phyloP scores from a whole-genome alignment of 2,329 filamentous ascomycete genomes.

The Capronia epimyces region DNA sequence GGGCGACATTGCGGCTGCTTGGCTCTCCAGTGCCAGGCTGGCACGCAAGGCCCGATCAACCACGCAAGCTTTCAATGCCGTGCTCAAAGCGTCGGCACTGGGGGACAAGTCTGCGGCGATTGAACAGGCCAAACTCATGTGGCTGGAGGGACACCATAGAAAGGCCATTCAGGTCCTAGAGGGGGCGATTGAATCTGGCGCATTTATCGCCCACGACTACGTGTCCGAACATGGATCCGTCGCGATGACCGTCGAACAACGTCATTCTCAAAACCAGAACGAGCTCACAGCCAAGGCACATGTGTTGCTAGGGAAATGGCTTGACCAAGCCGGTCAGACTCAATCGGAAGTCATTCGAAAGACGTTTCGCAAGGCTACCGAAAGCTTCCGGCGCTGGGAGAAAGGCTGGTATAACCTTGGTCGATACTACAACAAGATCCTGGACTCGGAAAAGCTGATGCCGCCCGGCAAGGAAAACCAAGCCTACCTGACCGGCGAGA shows the following conservation, averaged over 20 bases:
- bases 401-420: constrained; percentile 97
- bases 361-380: constrained; percentile 71
- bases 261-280: constrained; percentile 53
- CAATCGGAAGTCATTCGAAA: constrained; percentile 72
- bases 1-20: constrained; percentile 72
- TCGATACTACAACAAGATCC: constrained; percentile 91
- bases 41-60: constrained; percentile 79
- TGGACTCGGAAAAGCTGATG: constrained; percentile 80
- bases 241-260: constrained; percentile 37
- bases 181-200: constrained; percentile 73
- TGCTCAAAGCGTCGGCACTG: constrained; percentile 78
- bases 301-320: constrained; percentile 90
- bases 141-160: constrained; percentile 86
- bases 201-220: constrained; percentile 55
- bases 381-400: constrained; percentile 62
- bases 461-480: constrained; percentile 71
- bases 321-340: constrained; percentile 89
- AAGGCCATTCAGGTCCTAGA: constrained; percentile 92
- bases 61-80: constrained; percentile 87
- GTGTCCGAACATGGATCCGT: constrained; percentile 35
- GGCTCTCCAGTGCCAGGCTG: constrained; percentile 78
- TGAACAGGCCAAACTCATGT: constrained; percentile 86
- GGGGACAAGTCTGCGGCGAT: constrained; percentile 85
- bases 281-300: constrained; percentile 61
- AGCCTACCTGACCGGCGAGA: constrained; percentile 71